These are phyloP conservation scores for Dissophora ornata DNA, from an alignment of 192 early-diverging fungal genomes.

Conservation along the genomic window DNA sequence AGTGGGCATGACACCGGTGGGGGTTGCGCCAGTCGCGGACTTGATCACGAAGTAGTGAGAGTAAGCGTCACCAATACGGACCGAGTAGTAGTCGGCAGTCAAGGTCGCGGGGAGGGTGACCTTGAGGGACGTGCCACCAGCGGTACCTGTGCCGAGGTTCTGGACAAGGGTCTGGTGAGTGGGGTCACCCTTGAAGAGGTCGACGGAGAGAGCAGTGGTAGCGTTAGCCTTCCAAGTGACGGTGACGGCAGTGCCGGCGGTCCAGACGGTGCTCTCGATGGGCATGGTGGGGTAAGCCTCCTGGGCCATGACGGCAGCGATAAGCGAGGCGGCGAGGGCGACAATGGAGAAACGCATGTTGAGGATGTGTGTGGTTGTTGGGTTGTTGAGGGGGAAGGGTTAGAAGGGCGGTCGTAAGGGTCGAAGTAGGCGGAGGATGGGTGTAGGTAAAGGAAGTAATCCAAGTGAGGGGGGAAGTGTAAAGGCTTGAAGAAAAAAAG, in stretches of 20 bases:
- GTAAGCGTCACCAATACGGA: conserved; percentile 39
- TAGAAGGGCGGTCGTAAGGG: not conserved
- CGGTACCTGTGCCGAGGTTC: conserved; percentile 3
- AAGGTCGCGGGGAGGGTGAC: conserved; percentile 16
- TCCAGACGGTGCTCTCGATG: conserved; percentile 28
- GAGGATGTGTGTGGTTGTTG: conserved; percentile 2
- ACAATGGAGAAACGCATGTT: conserved; percentile 44
- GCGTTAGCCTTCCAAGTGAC: conserved; percentile 23
- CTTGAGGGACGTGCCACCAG: conserved; percentile 24
- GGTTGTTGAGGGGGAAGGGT: not conserved
- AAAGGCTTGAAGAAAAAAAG: conserved; percentile 21
- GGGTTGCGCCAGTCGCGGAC: conserved; percentile 11
- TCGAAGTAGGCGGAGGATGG: not conserved
- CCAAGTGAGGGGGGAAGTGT: conserved; percentile 25
- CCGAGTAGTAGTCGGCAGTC: conserved; percentile 36
- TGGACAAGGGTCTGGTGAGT: conserved; percentile 21
- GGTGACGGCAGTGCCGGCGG: conserved; percentile 5
- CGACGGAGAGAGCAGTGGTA: conserved; percentile 11
- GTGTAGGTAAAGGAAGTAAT: conserved; percentile 23
- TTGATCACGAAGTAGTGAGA: conserved; percentile 35
- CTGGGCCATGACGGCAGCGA: conserved; percentile 41
- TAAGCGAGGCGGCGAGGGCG: conserved; percentile 16
- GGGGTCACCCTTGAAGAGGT: conserved; percentile 36
- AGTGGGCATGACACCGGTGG: conserved; percentile 15
- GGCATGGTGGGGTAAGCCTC: conserved; percentile 42